Conservation (phyloP, 768 basidiomycete species). For the Termitomyces sp. region DNA sequence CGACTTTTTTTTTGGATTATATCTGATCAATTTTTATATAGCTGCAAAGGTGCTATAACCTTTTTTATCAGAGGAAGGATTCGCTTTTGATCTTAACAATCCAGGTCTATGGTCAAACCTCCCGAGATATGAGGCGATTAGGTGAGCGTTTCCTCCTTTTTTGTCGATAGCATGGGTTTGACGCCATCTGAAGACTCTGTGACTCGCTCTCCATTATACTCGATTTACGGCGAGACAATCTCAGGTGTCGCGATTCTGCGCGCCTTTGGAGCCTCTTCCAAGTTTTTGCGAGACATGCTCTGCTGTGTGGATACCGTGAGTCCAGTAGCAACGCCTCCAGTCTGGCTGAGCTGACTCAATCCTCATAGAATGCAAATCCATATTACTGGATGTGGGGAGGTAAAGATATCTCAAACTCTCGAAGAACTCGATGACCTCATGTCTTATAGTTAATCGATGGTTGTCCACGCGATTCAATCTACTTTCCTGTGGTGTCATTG, state of each 20-base stretch:
- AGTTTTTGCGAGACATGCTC: slow-evolving; percentile 82
- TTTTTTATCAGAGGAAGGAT: neutral
- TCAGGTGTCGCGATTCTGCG: slow-evolving; percentile 51
- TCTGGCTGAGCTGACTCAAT: neutral
- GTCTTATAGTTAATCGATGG: slow-evolving; percentile 78
- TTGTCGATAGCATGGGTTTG: neutral
- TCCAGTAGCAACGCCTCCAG: neutral
- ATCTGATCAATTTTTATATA: slow-evolving; percentile 8
- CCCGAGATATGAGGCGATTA: slow-evolving; percentile 78
- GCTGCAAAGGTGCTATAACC: slow-evolving; percentile 31
- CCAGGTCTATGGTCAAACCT: slow-evolving; percentile 66
- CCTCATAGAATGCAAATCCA: slow-evolving; percentile 55
- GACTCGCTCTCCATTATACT: slow-evolving; percentile 37
- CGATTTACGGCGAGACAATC: slow-evolving; percentile 43
- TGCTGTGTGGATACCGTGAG: slow-evolving; percentile 76
- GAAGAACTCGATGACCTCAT: neutral
- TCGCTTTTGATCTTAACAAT: slow-evolving; percentile 1
- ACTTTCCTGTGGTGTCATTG: slow-evolving; percentile 66
- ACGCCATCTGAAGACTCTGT: slow-evolving; percentile 24
- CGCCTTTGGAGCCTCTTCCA: slow-evolving; percentile 85
- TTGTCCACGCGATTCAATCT: slow-evolving; percentile 84
- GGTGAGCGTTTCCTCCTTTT: slow-evolving; percentile 36
- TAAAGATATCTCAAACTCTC: slow-evolving; percentile 25
- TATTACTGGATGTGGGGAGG: slow-evolving; percentile 93
- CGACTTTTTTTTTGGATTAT: neutral